Base-by-base conservation (phyloP, 2,329 filamentous ascomycete genomes). In the Microcyclospora pomicola region DNA sequence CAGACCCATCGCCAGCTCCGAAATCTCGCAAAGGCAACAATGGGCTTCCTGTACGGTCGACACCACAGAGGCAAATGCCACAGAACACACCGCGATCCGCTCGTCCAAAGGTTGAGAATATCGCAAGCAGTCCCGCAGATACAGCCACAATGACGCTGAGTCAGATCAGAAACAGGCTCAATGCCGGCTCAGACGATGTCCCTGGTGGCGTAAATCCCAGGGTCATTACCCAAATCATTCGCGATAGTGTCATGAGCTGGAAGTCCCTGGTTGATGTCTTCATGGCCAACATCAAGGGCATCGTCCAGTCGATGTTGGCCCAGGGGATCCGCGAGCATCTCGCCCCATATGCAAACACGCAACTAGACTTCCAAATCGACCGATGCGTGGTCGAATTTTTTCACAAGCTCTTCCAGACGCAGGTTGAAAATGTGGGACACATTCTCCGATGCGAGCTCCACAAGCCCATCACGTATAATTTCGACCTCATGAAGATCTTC, bases 391-490 rank as follows among this genome's bases (percentile, higher is more conserved):
- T 51, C 1, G 33, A 39, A 0, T 47, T 61, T 15, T 32, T 64
- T 0, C 41, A 43, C 1, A 31, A 44, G 1, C 50, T 58, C 16
- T 40, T 61, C 6, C 33, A 39, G 2, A 42, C 56, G 24, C 54
- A 60, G 0, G 42, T 30, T 0, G 44, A 43, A 0, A 48, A 52
- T 42, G 49, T 57, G 0, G 15, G 36, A 0, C 35, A 59, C 11
- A 44, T 51, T 0, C 42, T 64, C 0, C 39, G 38, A 0, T 50
- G 58, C 5, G 62, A 66, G 37, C 44, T 32, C 0, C 48, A 55
- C 32, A 59, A 58, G 2, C 58, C 62, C 0, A 54, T 62, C n/a
- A 58, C 60, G 2, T 51, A 53, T 3, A 47, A 56, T 14, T 36
- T 50, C 1, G 46, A 54, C 0, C 24, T 44, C 0, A 50, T 57